Percentiles rank a stretch among this genome's conserved stretches.
These are phyloP conservation scores for Naganishia vaughanmartiniae DNA, from an alignment of 768 basidiomycete genomes.

Conservation along the genomic window DNA sequence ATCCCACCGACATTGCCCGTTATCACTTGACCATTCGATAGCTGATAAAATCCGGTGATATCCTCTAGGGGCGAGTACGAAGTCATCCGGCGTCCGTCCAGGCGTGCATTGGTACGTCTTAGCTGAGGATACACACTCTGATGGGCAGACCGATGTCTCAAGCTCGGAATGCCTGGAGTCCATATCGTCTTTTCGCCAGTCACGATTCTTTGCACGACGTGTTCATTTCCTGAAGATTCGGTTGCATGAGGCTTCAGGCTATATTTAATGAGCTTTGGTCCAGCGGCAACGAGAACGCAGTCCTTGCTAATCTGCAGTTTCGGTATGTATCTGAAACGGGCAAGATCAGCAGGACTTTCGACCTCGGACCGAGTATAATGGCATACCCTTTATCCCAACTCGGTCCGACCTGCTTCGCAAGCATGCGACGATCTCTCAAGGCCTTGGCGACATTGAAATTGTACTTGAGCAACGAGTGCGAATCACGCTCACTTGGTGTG, in stretches of 20 bases:
- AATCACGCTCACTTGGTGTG: background rate
- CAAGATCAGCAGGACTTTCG: background rate
- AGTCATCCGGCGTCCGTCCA: background rate
- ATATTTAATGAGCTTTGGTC: conserved; percentile 8
- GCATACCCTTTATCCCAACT: conserved; percentile 20
- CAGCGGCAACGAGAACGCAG: conserved; percentile 23
- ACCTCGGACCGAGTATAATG: background rate
- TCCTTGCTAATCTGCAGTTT: conserved; percentile 15
- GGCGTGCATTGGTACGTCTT: background rate
- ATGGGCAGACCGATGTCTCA: conserved; percentile 2
- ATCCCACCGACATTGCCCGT: conserved; percentile 18
- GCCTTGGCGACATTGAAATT: conserved; percentile 12
- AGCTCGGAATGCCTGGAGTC: background rate
- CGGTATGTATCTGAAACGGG: background rate
- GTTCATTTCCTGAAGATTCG: background rate
- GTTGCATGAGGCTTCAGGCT: background rate
- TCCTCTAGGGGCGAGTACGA: conserved; percentile 21
- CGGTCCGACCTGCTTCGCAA: conserved; percentile 27
- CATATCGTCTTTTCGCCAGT: conserved; percentile 13
- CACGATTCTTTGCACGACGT: conserved; percentile 5
- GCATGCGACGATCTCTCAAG: conserved; percentile 4
- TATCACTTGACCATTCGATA: conserved; percentile 13
- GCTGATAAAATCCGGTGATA: conserved; percentile 28
- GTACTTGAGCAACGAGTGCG: background rate
- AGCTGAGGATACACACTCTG: background rate